These are phyloP conservation scores for Scheffersomyces illinoinensis DNA, from an alignment of 1,139 yeast species.

Conservation along the genomic window DNA sequence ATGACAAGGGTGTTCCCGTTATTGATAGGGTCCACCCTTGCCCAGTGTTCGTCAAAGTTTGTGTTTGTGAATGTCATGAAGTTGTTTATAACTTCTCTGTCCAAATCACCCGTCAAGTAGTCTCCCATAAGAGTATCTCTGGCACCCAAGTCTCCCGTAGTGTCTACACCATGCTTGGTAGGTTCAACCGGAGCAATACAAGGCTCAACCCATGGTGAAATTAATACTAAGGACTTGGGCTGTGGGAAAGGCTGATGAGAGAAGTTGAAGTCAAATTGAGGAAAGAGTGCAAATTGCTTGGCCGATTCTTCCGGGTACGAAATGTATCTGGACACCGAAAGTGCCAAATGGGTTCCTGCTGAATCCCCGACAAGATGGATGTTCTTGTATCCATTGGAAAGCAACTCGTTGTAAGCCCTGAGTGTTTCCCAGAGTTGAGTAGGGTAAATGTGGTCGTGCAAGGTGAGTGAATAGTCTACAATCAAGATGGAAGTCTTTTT, in stretches of 20 bases:
- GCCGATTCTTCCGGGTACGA: conserved; percentile 33
- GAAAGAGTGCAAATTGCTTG: conserved; percentile 18
- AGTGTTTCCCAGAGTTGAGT: conserved; percentile 39
- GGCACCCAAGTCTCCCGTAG: conserved; percentile 36
- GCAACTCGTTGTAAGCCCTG: conserved; percentile 26
- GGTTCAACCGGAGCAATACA: conserved; percentile 18
- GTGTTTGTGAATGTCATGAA: conserved; percentile 29
- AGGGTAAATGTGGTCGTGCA: conserved; percentile 32
- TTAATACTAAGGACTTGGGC: conserved; percentile 32
- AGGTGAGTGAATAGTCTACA: conserved; percentile 42
- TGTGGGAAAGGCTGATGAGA: conserved; percentile 17
- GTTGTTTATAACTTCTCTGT: conserved; percentile 14
- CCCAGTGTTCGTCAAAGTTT: conserved; percentile 29
- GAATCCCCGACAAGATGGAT: conserved; percentile 48
- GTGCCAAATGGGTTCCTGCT: conserved; percentile 45
- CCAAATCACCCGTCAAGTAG: conserved; percentile 26
- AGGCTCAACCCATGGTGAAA: conserved; percentile 49
- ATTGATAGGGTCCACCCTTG: conserved; percentile 27
- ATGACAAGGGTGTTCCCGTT: conserved; percentile 28
- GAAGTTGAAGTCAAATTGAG: conserved; percentile 21
- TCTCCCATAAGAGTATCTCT: conserved; percentile 27
- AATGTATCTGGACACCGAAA: conserved; percentile 32
- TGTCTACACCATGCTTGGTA: conserved; percentile 21
- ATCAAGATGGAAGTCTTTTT: conserved; percentile 26
- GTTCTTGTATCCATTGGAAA: conserved; percentile 27